A percentile compares a stretch with the other conserved stretches of the same genome.
These are phyloP conservation scores for Casuarina equisetifolia DNA, from an alignment of 306 rosid genomes.

Conservation along the genomic window DNA sequence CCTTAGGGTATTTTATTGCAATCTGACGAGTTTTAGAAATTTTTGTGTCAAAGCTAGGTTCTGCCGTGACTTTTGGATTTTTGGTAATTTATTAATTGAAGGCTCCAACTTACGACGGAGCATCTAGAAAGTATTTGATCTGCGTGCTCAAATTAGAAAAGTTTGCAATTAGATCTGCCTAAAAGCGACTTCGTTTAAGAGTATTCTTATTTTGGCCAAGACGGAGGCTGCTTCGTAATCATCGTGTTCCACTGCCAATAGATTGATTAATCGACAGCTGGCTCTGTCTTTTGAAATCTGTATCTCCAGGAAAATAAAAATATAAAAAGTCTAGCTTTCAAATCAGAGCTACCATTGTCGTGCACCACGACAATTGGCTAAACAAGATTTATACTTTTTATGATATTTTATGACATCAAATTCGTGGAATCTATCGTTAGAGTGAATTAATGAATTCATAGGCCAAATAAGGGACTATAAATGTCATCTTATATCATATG, in stretches of 20 bases:
- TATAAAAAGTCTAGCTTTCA: too few relatives aligned
- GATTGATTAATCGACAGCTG: background rate
- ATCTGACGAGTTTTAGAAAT: background rate
- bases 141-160: background rate
- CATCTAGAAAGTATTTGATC: background rate
- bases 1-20: background rate
- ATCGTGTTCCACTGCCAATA: background rate
- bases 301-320: background rate
- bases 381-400: too few relatives aligned
- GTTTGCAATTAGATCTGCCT: background rate
- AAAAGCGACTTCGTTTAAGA: background rate
- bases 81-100: constrained; percentile 1
- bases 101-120: background rate
- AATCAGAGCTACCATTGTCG: too few relatives aligned
- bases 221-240: background rate
- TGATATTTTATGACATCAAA: too few relatives aligned
- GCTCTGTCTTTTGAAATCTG: background rate
- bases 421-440: too few relatives aligned
- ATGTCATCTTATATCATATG: too few relatives aligned
- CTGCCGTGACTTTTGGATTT: background rate
- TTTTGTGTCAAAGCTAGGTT: background rate
- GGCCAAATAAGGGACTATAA: too few relatives aligned
- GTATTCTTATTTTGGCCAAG: background rate
- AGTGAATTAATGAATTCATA: too few relatives aligned
- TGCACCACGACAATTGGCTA: too few relatives aligned